Base-by-base conservation (phyloP, 441 rosid genomes). In the Eutrema salsugineum region DNA sequence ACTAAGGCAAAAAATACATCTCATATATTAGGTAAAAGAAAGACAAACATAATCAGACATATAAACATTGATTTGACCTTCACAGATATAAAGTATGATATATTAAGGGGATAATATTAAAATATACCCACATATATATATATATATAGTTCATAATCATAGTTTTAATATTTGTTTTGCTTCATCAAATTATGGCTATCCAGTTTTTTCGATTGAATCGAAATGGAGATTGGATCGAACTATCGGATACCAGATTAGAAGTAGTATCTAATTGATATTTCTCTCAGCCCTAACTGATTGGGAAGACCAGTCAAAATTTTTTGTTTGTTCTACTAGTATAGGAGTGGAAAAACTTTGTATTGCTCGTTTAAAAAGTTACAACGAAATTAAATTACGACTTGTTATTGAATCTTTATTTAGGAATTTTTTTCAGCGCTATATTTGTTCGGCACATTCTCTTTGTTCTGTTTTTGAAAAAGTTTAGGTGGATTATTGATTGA, bases 61-160 rank as follows among this genome's bases (percentile, higher is more conserved):
- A 55, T 47, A 75, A 55, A 75, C 65, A 75, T 44, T 62, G 74
- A 75, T 62, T 20, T 61, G 65, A 75, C 39, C 42, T 62, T 33
- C 47, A 38, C 14, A 32, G n/a, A 61, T 61, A 49, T 68, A 61
- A 75, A 64, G 64, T 55, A 20, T 57, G 11, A 33, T 32, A 30
- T 8, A 28, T 42, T n/a, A n/a, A 32, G 6, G 5, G 28, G 53
- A 1, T 19, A 48, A 5, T n/a, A 42, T 4, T n/a, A n/a, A n/a
- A n/a, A n/a, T 3, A 30, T 9, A 32, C n/a, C n/a, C n/a, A n/a
- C 9, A 20, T 28, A n/a, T 7, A 43, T 5, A n/a, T 3, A n/a
- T 5, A n/a, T n/a, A n/a, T n/a, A n/a, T n/a, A n/a, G n/a, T n/a
- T n/a, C n/a, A n/a, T n/a, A n/a, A n/a, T n/a, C n/a, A n/a, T n/a